Base-by-base conservation (phyloP, 2,329 filamentous ascomycete species). In the Epichloe scottii region DNA sequence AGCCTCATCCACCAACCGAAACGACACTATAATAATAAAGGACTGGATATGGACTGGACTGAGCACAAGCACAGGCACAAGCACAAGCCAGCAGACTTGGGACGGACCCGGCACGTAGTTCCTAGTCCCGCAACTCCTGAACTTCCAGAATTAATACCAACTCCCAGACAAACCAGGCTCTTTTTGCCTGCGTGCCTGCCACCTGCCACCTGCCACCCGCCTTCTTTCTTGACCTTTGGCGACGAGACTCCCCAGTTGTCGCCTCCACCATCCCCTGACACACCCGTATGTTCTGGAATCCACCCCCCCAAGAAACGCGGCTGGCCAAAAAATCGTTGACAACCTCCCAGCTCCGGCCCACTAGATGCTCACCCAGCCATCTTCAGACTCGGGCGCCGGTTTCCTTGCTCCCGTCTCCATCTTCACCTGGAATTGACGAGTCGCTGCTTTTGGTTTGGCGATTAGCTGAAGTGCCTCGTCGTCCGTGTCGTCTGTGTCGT, bases 331-430 rank as follows among this genome's bases (percentile, higher is more conserved):
- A 55, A 56, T 35, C 52, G 26, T 60, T 53, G 57, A 63, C 57
- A 57, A 63, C 58, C 56, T 59, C 55, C 58, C 57, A 52, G 57
- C 60, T 55, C 56, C 55, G 53, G 58, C 57, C 65, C 63, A 59
- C 63, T 33, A 63, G 64, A 71, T 71, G 68, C 65, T 63, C 57
- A 60, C 62, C 71, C 70, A 72, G 69, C 72, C 71, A 70, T 72
- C 65, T 61, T 59, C 60, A 64, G 61, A 59, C 62, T 64, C 65
- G 66, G 67, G 58, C 54, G 52, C 58, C 62, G 58, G 66, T 58
- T 58, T 54, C 56, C 58, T 59, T 61, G 58, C 58, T 61, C 63
- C 58, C 60, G 62, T 58, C 57, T 51, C 26, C 55, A 47, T 49
- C 50, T 42, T 46, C 47, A 26, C 54, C 56, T 60, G 54, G 58